Evolutionary conservation across 257 asterid species (phyloP), one percentile per base, ranked within the genome.

Genomic region (Lycium barbarum): DNA sequence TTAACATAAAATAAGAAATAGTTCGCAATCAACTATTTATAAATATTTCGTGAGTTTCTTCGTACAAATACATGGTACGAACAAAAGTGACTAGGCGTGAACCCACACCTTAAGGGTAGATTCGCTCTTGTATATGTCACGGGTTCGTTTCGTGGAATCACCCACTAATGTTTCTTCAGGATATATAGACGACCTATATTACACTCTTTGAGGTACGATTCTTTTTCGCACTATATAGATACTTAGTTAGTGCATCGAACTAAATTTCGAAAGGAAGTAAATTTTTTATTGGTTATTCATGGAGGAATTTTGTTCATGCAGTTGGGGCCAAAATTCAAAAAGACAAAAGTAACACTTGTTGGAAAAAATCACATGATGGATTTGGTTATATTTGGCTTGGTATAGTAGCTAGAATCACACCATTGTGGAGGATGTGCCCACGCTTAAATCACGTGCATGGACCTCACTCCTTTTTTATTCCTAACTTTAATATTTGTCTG

Each of bases 401-500:
- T 62, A 73, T 38, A 73, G 40, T 43, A n/a, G 81, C 59, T 47
- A 45, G 40, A 22, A 40, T 62, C 73, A 62, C 78, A 66, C 7
- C 59, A 62, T 0, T 6, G 6, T 49, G 57, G 81, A 79, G 78
- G 86, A 76, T 84, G 84, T 59, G 74, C 55, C 88, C 95, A 93
- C 95, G 94, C 92, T 92, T 90, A 84, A 45, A 71, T 76, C 95
- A 93, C 94, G 93, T 92, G 94, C 85, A 81, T 53, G 86, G 87
- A 79, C 86, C 89, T 86, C 83, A 36, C 73, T 81, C 57, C 49
- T 51, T 81, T 82, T 85, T 87, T 85, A 81, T 70, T 84, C 84
- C 80, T 84, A 86, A 86, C 89, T 88, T 90, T 91, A 51, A 43
- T 79, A 80, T 90, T 86, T 91, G 93, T 90, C 88, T 83, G 63